Conservation (phyloP, 257 asterid species). For the Vinca minor region DNA sequence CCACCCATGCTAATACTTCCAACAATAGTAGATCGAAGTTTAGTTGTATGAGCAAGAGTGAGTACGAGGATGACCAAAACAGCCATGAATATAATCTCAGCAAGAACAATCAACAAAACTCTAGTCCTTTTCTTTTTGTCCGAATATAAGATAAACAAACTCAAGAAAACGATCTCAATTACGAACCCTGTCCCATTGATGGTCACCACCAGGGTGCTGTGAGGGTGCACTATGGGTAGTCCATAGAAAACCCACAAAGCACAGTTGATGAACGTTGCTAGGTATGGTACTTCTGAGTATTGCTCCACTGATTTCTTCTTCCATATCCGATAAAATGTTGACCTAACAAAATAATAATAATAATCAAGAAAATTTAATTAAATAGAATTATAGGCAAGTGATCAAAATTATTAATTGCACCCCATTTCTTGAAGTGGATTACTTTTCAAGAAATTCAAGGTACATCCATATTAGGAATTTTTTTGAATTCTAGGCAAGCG, state of each 20-base stretch:
- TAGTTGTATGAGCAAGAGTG: slow-evolving; percentile 31
- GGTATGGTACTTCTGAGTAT: slow-evolving; percentile 69
- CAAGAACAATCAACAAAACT: slow-evolving; percentile 27
- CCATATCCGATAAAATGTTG: slow-evolving; percentile 56
- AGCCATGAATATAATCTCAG: slow-evolving; percentile 42
- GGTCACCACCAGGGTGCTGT: slow-evolving; percentile 64
- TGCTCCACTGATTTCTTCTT: slow-evolving; percentile 68
- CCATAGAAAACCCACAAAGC: slow-evolving; percentile 80
- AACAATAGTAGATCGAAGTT: slow-evolving; percentile 49
- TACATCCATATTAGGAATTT: too few relatives aligned
- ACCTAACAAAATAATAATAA: slow-evolving; percentile 27
- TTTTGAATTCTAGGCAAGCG: too few relatives aligned
- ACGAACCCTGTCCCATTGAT: slow-evolving; percentile 60
- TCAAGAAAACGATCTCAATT: slow-evolving; percentile 50
- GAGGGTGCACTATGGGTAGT: slow-evolving; percentile 64
- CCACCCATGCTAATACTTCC: slow-evolving; percentile 75
- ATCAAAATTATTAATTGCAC: not conserved
- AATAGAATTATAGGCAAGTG: too few relatives aligned
- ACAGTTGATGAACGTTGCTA: slow-evolving; percentile 72
- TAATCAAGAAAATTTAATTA: not conserved
- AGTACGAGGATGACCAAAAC: slow-evolving; percentile 43
- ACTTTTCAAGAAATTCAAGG: not conserved
- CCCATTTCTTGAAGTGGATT: not conserved
- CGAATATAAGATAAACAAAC: slow-evolving; percentile 38
- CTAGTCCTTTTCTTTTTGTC: slow-evolving; percentile 36